Evolutionary conservation across 202 grass and related monocot genomes (phyloP), one percentile per base, ranked within the genome.

Genomic region (Setaria italica): DNA sequence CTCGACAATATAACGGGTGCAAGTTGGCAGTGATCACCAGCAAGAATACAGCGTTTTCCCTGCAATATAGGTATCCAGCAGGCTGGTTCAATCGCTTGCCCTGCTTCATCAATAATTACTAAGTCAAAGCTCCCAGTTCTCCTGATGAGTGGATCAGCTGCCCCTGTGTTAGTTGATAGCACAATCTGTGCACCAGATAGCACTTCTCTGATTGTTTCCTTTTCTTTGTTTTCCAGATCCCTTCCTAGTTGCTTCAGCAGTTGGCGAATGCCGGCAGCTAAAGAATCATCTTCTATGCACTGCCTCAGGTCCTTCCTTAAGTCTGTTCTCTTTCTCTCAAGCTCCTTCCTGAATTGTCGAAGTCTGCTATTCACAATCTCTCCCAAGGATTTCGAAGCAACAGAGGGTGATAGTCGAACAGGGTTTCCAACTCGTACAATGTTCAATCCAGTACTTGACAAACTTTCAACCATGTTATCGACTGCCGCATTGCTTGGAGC

Each of bases 31-130:
- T 98, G 86, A 77, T 95, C 96, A 32, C 91, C 91, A 20, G 93
- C 93, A 74, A 95, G 86, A 86, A 98, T 89, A 80, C 91, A 95
- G 5, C 90, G 93, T 42, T 95, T 98, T 5, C 93, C 96, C 92
- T 94, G 96, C 80, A 98, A 80, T 82, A 98, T 90, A 72, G 96
- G 93, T 84, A 98, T 98, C 96, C 93, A 98, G 79, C 93, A 94
- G 20, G 91, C 92, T 72, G 96, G 93, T 79, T 98, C 96, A 67
- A 90, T 98, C 46, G 88, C 90, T 84, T 95, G 96, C 50, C 91
- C 90, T 54, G 96, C 96, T 87, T 98, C 96, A 73, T 98, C 96
- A 76, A 95, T 85, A 85, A 98, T 86, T 54, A 98, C 93, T 50
- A 98, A 86, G 91, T 94, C 96, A 91, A 95, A 98, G 32, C 67